These are phyloP conservation scores for Trichophyton verrucosum DNA, from an alignment of 2,329 filamentous ascomycete species.

Conservation along the genomic window DNA sequence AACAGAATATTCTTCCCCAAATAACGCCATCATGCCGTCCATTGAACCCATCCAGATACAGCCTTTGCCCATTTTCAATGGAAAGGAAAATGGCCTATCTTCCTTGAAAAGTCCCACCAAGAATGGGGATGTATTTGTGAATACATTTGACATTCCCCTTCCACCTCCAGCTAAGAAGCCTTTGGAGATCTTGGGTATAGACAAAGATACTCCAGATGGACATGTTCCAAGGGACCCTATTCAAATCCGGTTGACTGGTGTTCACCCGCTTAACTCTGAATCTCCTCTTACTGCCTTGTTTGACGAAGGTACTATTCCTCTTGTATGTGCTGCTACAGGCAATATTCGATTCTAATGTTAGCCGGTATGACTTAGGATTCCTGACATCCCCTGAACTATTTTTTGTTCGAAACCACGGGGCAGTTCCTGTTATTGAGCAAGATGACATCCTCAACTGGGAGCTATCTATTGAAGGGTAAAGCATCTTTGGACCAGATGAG, in stretches of 20 bases:
- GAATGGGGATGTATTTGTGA: neutral
- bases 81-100: neutral
- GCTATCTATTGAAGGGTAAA: conserved; percentile 62
- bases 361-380: conserved; percentile 49
- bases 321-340: neutral
- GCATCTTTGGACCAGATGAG: no score
- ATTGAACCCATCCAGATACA: neutral
- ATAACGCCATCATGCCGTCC: neutral
- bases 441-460: conserved; percentile 65
- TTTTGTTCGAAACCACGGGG: conserved; percentile 83
- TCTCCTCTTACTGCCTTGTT: conserved; percentile 67
- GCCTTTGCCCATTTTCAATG: neutral
- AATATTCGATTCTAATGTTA: conserved; percentile 5
- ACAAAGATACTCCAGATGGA: conserved; percentile 69
- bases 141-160: conserved; percentile 36
- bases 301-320: conserved; percentile 39
- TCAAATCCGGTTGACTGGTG: conserved; percentile 73
- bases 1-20: neutral
- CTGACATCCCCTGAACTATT: conserved; percentile 78
- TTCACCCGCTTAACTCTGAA: conserved; percentile 86
- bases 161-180: conserved; percentile 51
- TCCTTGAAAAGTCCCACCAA: neutral
- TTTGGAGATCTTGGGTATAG: conserved; percentile 55
- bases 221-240: conserved; percentile 71
- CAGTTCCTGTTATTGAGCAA: conserved; percentile 64